These are phyloP conservation scores for Phanerochaete sordida DNA, from an alignment of 768 basidiomycete species.

Conservation along the genomic window DNA sequence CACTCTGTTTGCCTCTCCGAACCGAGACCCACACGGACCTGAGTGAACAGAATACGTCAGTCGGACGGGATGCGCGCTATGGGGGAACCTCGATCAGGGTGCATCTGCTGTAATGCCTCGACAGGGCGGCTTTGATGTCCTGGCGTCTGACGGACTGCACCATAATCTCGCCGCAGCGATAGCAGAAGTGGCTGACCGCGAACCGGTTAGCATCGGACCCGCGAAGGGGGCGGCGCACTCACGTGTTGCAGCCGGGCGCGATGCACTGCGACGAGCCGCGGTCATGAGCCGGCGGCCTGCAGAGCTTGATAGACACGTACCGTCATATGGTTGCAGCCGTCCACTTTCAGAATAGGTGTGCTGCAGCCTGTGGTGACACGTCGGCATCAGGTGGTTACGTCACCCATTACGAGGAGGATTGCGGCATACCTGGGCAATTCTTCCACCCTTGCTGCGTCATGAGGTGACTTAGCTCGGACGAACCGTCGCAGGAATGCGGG, in stretches of 20 bases:
- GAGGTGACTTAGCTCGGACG: conserved; percentile 27
- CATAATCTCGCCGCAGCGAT: conserved; percentile 46
- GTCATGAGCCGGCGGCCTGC: neutral
- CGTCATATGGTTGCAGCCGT: conserved; percentile 59
- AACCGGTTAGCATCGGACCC: neutral
- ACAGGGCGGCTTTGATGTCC: conserved; percentile 29
- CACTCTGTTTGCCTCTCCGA: neutral
- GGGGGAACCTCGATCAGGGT: conserved; percentile 28
- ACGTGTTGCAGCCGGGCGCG: conserved; percentile 54
- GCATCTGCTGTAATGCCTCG: conserved; percentile 32
- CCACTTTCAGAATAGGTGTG: conserved; percentile 47
- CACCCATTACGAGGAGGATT: neutral
- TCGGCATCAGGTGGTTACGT: neutral
- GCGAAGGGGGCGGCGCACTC: neutral
- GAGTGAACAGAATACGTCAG: neutral
- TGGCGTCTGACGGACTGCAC: conserved; percentile 33
- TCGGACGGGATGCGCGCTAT: neutral
- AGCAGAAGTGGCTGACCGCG: conserved; percentile 46
- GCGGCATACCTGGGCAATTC: conserved; percentile 28
- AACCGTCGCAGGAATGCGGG: conserved; percentile 29
- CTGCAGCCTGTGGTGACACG: conserved; percentile 34
- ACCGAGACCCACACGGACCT: neutral
- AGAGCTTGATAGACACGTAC: conserved; percentile 30
- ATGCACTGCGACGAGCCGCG: conserved; percentile 42
- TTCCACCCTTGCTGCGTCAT: conserved; percentile 30